Conservation (phyloP, 176 grass and related monocot genomes). For the Luzula sylvatica region DNA sequence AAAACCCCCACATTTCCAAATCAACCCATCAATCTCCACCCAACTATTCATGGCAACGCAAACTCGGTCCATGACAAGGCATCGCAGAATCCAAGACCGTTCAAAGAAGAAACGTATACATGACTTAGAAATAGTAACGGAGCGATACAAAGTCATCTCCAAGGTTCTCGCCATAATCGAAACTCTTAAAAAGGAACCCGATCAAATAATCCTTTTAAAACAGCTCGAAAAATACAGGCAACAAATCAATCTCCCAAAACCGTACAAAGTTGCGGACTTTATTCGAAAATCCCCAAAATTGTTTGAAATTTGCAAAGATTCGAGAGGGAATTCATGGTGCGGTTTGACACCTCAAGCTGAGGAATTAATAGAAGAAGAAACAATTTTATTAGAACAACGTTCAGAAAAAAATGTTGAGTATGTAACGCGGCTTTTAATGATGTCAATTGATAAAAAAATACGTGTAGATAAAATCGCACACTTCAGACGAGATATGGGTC, state of each 20-base stretch:
- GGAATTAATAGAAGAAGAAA: slow-evolving; percentile 58
- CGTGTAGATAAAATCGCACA: slow-evolving; percentile 53
- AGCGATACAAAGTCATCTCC: slow-evolving; percentile 62
- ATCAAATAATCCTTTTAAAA: slow-evolving; percentile 60
- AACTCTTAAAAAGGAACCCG: slow-evolving; percentile 54
- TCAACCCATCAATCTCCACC: background rate
- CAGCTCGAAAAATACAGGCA: slow-evolving; percentile 57
- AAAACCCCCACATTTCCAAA: background rate
- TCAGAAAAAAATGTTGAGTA: slow-evolving; percentile 25
- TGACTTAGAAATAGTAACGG: slow-evolving; percentile 51
- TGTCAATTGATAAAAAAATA: slow-evolving; percentile 55
- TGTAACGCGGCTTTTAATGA: slow-evolving; percentile 69
- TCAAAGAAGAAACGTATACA: slow-evolving; percentile 74
- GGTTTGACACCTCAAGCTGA: slow-evolving; percentile 43
- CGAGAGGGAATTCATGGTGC: slow-evolving; percentile 54
- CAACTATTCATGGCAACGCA: slow-evolving; percentile 8
- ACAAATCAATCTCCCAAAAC: slow-evolving; percentile 54
- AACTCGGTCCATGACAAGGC: slow-evolving; percentile 43
- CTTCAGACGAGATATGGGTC: slow-evolving; percentile 62
- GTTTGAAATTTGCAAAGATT: slow-evolving; percentile 65
- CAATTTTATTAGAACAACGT: slow-evolving; percentile 50
- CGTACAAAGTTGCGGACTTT: slow-evolving; percentile 70
- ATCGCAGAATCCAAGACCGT: slow-evolving; percentile 46
- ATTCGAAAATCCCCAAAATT: slow-evolving; percentile 50
- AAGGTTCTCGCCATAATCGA: slow-evolving; percentile 58